Conservation (phyloP, 495 filamentous ascomycete genomes). For the Amphirosellinia nigrospora region DNA sequence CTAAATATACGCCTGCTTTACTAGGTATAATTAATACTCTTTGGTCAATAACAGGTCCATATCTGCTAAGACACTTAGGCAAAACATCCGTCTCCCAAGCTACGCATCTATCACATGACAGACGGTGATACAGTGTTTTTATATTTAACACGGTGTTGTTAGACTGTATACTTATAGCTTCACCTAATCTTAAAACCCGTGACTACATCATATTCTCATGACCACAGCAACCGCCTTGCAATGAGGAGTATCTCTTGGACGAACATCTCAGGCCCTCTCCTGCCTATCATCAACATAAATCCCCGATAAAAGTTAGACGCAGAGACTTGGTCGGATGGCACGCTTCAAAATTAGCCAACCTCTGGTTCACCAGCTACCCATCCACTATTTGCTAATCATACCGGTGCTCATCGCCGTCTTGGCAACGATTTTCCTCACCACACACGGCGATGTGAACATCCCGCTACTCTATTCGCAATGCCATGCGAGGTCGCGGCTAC, state of each 20-base stretch:
- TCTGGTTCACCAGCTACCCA: constrained; percentile 35
- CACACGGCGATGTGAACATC: constrained; percentile 44
- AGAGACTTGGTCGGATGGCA: constrained; percentile 3
- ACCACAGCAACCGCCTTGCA: background rate
- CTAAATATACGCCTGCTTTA: background rate
- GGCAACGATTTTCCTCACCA: constrained; percentile 37
- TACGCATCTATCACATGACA: background rate
- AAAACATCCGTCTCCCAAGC: background rate
- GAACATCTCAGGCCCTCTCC: no score
- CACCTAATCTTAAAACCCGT: constrained; percentile 1
- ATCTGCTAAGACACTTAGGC: background rate
- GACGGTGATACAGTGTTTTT: background rate
- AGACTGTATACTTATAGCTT: constrained; percentile 11
- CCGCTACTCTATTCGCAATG: constrained; percentile 51
- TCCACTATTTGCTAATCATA: constrained; percentile 39
- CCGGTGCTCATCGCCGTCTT: constrained; percentile 42
- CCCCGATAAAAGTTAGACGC: background rate
- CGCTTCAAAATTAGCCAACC: constrained; percentile 15
- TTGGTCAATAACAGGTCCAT: no score
- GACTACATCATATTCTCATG: background rate
- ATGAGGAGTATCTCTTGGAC: no score
- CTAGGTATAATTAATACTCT: no score
- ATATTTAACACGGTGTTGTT: background rate
- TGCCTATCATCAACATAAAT: background rate
- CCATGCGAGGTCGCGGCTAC: constrained; percentile 46